Base-by-base conservation (phyloP, 2,329 filamentous ascomycete genomes). In the Sclerotinia nivalis region DNA sequence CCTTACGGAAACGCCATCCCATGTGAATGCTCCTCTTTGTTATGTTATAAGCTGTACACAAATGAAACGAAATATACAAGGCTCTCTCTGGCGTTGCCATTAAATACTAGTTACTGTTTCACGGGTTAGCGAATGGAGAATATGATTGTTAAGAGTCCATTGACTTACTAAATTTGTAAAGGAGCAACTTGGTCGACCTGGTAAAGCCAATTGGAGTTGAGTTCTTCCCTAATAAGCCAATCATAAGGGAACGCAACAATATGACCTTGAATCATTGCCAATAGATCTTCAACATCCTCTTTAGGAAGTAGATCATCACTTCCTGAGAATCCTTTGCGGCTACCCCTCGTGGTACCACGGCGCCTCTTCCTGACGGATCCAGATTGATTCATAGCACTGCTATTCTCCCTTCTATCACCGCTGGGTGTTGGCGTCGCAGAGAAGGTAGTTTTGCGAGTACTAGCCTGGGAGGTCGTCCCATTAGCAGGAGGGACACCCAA, bases 111-210 rank as follows among this genome's bases (percentile, higher is more conserved):
- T 65, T 65, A 65, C 61, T 65, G 22, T 65, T 65, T 52, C 61
- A 52, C 91, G n/a, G 96, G 95, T 2, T 99, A 96, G 80, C 87
- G 91, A 72, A 91, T 92, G 0, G 96, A 96, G 0, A 98, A 98
- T 73, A 97, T 93, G 91, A 88, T 96, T 96, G 96, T 89, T 78
- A 86, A 85, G 73, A 85, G 91, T 68, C 92, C 80, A 75, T 64
- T 12, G 52, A 86, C 91, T 89, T 85, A 93, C 92, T 99, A 99
- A 77, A 99, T 98, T 82, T 97, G 93, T 81, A 99, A 84, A 69
- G 96, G 96, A 76, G 96, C 96, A 79, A 99, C 90, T 80, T 96
- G 91, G 80, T 99, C 96, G 69, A 98, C 93, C 78, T 95, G 93
- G 81, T 97, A 98, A 72, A 97, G 87, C 96, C 96, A 99, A 78